Base-by-base conservation (phyloP, 495 filamentous ascomycete species). In the Parathielavia appendiculata region DNA sequence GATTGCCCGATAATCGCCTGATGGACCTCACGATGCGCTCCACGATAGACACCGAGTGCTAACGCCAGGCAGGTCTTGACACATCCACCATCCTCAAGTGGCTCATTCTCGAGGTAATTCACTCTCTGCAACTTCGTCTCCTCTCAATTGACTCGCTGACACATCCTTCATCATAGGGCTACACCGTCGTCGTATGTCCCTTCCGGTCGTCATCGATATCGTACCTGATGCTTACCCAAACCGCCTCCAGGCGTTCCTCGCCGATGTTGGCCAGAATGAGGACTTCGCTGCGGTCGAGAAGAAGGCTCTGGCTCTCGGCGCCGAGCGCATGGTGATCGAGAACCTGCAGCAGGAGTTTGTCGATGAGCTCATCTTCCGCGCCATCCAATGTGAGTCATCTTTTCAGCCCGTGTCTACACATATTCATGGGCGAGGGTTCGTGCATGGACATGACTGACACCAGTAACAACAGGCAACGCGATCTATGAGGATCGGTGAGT, bases 291-390 rank as follows among this genome's bases (percentile, higher is more conserved):
- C 47, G 35, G 84, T 89, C 66, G 81, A 84, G 70, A 70, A 70
- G 65, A 86, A 87, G 75, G 87, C 87, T 1, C 66, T 83, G 63
- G 83, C 84, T 71, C 79, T 92, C 59, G 87, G 86, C 55, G 87
- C 87, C 56, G 74, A 76, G 65, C 76, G 78, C 60, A 80, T 84
- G 72, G 72, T 85, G 67, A 77, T 89, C 64, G 73, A 79, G 63
- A 83, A 90, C 70, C 78, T 95, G 58, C 81, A 85, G 66, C 75
- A 74, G 62, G 86, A 92, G 71, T 92, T 96, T 63, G 83, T 95
- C 63, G 86, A 92, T 65, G 81, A 95, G 76, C 79, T 96, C 14
- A 90, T 90, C 76, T 92, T 87, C 83, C 87, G 83, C 51, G 92
- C 92, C 56, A 83, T 96, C 64, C 86, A 87, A 69, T 91, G 87